Evolutionary conservation across 2,329 filamentous ascomycete species (phyloP), one percentile per base, ranked within the genome.

Genomic region (Xylaria hypoxylon): DNA sequence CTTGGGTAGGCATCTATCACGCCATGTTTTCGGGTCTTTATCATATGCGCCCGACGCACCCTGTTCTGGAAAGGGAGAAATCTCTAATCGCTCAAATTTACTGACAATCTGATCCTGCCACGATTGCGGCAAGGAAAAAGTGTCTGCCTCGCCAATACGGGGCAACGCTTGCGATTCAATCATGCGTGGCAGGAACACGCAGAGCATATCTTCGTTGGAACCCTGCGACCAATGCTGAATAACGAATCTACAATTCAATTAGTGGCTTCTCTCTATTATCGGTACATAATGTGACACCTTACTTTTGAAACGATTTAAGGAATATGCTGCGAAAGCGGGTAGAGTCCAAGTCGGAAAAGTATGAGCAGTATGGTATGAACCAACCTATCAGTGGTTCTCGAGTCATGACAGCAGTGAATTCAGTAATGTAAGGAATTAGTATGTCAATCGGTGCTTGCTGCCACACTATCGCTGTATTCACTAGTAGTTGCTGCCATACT

Each of bases 291-390:
- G 33, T n/a, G 17, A 24, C 1, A 31, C 42, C 81, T 77, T 80
- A 92, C 87, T 88, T 93, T 77, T 96, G 92, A 72, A 98, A 94
- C 64, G 92, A 89, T 42, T 89, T 90, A 7, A 94, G 83, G 35
- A 97, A 85, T n/a, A 97, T 82, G 69, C 88, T 90, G 60, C 89
- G 87, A 75, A 98, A 99, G 44, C 92, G 87, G 59, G 90, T 87
- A 1, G 85, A 77, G 51, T 94, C 90, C 40, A 96, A 83, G 60
- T 93, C 87, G 0, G 92, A 90, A 71, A 96, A 90, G 59, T 92
- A 90, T 15, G 90, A 90, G 79, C 93, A 97, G 78, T 98, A 97
- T 0, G 89, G 86, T 48, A 98, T 85, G 77, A 97, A 98, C 82
- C 90, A 90, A 58, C 80, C 80, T 74, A 90, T 87, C 73, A 94